Evolutionary conservation across 2,329 filamentous ascomycete species (phyloP), one percentile per base, ranked within the genome.

Genomic region (Diaporthe aspalathi): DNA sequence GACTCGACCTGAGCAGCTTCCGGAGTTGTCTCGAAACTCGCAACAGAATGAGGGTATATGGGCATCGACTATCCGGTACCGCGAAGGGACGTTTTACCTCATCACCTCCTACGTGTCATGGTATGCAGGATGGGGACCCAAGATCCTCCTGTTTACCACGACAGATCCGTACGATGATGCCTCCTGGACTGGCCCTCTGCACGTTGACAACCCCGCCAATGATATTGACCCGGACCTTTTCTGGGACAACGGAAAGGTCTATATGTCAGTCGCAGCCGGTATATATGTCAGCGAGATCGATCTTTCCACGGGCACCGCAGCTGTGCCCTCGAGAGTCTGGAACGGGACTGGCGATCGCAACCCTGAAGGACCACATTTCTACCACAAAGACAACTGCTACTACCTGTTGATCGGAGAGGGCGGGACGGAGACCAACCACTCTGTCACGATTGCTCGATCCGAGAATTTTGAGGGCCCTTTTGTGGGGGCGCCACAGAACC

Each of bases 331-430:
- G 16, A 75, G 72, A 22, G 70, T 86, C 40, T 85, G 85, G 78
- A 84, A 84, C 32, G 86, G 86, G 3, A 84, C 81, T 1, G 83
- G 83, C 0, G 82, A 77, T 65, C 67, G 81, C 73, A 75, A 83
- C 76, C 75, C 85, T 0, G 84, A 86, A 71, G 84, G 83, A 2
- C 83, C 83, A 1, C 83, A 85, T 63, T 78, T 85, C 17, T 82
- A 82, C 72, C 82, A 81, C 71, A 80, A 79, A n/a, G 83, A 81
- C 24, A 78, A 76, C 0, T 85, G 79, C 65, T 86, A 83, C 71
- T 86, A 85, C 66, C 78, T 86, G 22, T 79, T 85, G 67, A 84
- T 84, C 5, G 83, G 81, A 0, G 81, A 83, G 70, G 85, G 84
- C 0, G 86, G 86, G 1, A 87, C 85, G 1, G 79, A 77, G 52